phyloP scores from a whole-genome alignment of 2,329 filamentous ascomycete species.

The Hypomyces perniciosus region DNA sequence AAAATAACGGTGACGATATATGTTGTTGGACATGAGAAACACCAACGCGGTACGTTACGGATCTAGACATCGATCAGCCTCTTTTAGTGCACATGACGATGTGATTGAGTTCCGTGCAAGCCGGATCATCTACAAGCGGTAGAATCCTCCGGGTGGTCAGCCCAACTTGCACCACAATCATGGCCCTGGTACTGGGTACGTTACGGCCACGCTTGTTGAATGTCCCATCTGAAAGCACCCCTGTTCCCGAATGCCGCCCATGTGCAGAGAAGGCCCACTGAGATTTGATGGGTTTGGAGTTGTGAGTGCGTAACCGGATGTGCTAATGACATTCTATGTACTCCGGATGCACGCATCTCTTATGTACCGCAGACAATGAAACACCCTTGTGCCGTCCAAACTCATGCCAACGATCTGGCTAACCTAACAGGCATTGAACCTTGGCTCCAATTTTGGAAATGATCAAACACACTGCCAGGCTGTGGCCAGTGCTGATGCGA shows the following conservation, averaged over 20 bases:
- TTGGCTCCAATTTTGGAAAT: conserved; percentile 10
- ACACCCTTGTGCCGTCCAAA: not conserved
- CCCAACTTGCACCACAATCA: not conserved
- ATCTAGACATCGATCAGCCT: too few relatives aligned
- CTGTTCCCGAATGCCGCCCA: conserved; percentile 3
- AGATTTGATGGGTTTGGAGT: not conserved
- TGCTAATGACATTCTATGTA: not conserved
- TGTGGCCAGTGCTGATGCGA: conserved; percentile 1
- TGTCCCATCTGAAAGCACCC: not conserved
- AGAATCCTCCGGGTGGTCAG: too few relatives aligned
- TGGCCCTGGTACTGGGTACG: not conserved
- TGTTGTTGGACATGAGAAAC: not conserved
- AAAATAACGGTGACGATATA: not conserved
- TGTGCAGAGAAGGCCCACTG: conserved; percentile 7
- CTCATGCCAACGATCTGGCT: too few relatives aligned
- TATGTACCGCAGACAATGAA: too few relatives aligned
- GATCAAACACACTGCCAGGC: not conserved
- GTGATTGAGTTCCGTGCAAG: too few relatives aligned
- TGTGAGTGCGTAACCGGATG: not conserved
- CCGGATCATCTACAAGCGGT: too few relatives aligned
- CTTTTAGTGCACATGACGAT: too few relatives aligned
- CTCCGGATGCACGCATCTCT: not conserved
- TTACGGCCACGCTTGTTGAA: not conserved
- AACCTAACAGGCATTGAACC: too few relatives aligned
- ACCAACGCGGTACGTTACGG: too few relatives aligned